These are phyloP conservation scores for Kodamaea kakaduensis DNA, from an alignment of 805 yeast species.

Conservation along the genomic window DNA sequence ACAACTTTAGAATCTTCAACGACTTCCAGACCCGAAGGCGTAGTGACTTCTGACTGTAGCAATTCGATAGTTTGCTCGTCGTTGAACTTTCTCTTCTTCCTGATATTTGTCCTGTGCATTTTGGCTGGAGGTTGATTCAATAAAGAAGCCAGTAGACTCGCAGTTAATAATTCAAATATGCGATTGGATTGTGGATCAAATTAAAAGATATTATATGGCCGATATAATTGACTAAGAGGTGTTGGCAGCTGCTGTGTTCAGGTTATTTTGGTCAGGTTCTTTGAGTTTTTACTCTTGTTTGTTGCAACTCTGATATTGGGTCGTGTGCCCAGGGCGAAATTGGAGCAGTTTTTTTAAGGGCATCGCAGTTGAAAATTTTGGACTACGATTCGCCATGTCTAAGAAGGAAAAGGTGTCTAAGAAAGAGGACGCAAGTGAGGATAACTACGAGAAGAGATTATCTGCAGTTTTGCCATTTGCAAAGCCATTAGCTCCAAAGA, in stretches of 20 bases:
- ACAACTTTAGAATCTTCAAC: conserved; percentile 25
- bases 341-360: conserved; percentile 5
- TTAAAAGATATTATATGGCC: no score
- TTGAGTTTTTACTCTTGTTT: no score
- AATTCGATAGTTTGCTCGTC: background rate
- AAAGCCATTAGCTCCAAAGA: conserved; percentile 91
- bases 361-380: conserved; percentile 12
- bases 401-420: conserved; percentile 46
- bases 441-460: conserved; percentile 88
- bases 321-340: conserved; percentile 4
- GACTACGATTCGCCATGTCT: conserved; percentile 25
- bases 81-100: conserved; percentile 6
- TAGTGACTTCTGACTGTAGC: background rate
- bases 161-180: no score
- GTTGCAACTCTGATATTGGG: no score
- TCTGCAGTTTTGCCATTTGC: conserved; percentile 92
- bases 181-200: no score
- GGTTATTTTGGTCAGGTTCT: no score
- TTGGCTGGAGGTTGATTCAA: no score
- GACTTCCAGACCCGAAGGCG: no score
- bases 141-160: no score
- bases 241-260: no score
- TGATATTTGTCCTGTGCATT: conserved; percentile 5
- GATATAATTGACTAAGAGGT: no score
- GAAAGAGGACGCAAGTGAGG: conserved; percentile 40